Conservation (phyloP, 2,329 filamentous ascomycete genomes). For the Alternaria rosae region DNA sequence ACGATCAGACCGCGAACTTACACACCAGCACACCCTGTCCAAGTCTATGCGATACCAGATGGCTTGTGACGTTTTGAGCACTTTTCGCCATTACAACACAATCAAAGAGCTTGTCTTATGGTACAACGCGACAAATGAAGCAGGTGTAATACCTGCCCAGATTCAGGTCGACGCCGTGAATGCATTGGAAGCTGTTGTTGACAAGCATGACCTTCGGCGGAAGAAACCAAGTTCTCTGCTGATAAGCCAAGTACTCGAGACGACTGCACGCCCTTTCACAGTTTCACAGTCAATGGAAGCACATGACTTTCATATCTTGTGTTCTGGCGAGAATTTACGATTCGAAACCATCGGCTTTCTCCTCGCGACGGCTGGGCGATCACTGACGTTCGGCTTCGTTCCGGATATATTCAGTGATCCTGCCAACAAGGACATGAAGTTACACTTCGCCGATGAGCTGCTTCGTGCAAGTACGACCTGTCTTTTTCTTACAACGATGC, state of each 20-base stretch:
- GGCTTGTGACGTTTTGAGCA: conserved; percentile 35
- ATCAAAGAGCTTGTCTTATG: conserved; percentile 36
- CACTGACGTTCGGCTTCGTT: conserved; percentile 35
- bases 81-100: conserved; percentile 34
- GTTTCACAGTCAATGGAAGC: conserved; percentile 37
- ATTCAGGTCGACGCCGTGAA: conserved; percentile 47
- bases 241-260: conserved; percentile 36
- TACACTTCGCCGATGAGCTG: conserved; percentile 39
- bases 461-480: conserved; percentile 48
- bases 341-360: conserved; percentile 51
- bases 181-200: conserved; percentile 37
- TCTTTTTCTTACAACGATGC: conserved; percentile 47
- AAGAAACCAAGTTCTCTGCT: conserved; percentile 34
- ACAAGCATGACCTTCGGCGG: conserved; percentile 38
- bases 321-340: conserved; percentile 48
- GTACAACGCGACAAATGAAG: conserved; percentile 39
- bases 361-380: conserved; percentile 48
- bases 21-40: conserved; percentile 40
- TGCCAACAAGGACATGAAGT: conserved; percentile 22
- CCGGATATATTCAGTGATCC: conserved; percentile 30
- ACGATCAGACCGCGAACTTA: conserved; percentile 35
- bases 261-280: conserved; percentile 35
- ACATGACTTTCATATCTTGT: conserved; percentile 48
- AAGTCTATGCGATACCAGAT: conserved; percentile 43
- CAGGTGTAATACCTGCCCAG: conserved; percentile 46